Evolutionary conservation across 306 rosid genomes (phyloP).

Genomic region (Trichosanthes cucumerina): DNA sequence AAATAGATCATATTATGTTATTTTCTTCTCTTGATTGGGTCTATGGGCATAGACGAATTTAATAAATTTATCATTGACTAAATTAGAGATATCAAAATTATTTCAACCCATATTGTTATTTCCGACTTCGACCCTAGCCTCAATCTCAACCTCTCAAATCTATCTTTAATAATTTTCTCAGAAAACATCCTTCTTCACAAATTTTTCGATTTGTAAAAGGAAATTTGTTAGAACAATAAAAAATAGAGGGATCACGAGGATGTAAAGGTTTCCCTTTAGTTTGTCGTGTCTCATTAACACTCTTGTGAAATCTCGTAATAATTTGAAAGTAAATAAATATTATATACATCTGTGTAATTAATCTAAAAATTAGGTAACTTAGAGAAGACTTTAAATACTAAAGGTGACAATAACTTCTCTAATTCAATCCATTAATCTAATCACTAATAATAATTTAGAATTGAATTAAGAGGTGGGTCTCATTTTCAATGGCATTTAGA

Average conservation of each 20-base stretch:
- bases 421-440: neutral
- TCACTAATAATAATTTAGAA: neutral
- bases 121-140: too few species aligned
- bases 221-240: too few species aligned
- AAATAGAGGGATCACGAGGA: neutral
- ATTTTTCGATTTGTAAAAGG: too few species aligned
- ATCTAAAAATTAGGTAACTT: neutral
- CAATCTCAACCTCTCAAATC: neutral
- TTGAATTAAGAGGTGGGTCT: constrained; percentile 8
- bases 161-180: neutral
- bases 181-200: too few species aligned
- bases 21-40: neutral
- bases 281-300: neutral
- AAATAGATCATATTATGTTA: too few species aligned
- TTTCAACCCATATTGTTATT: too few species aligned
- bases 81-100: too few species aligned
- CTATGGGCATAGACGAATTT: too few species aligned
- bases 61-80: too few species aligned
- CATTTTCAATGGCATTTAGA: constrained; percentile 24
- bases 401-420: neutral
- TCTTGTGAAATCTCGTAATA: neutral
- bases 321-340: neutral
- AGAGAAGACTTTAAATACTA: neutral
- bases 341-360: neutral
- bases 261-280: neutral